Conservation (phyloP, 2,329 filamentous ascomycete genomes). For the Microdochium nivale region DNA sequence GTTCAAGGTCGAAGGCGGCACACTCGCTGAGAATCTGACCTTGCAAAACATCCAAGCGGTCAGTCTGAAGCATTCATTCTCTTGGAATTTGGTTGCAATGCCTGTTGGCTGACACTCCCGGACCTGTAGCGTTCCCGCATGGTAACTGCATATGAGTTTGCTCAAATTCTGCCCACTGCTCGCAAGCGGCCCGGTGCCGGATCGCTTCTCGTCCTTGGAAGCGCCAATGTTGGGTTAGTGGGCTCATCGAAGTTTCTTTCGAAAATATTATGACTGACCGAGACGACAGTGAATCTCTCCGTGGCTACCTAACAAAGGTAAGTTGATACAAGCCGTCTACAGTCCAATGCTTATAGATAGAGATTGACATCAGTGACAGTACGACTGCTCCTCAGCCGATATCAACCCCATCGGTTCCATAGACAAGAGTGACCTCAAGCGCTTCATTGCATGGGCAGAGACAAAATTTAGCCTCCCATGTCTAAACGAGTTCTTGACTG, state of each 20-base stretch:
- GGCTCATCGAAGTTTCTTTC: neutral
- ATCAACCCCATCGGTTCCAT: conserved; percentile 56
- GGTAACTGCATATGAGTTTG: conserved; percentile 56
- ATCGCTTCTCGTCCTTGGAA: conserved; percentile 58
- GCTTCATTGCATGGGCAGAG: conserved; percentile 60
- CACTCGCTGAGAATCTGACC: conserved; percentile 51
- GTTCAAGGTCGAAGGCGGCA: conserved; percentile 56
- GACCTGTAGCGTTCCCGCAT: conserved; percentile 36
- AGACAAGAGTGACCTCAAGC: conserved; percentile 59
- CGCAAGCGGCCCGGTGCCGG: conserved; percentile 46
- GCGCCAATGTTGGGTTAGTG: conserved; percentile 48
- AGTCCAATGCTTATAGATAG: neutral
- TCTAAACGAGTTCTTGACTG: conserved; percentile 56
- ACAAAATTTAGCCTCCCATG: conserved; percentile 53
- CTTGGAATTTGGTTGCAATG: too few relatives aligned
- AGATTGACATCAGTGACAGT: neutral
- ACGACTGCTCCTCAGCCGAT: conserved; percentile 38
- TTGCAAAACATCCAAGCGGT: conserved; percentile 59
- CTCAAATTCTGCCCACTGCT: conserved; percentile 52
- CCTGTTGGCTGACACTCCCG: conserved; percentile 44
- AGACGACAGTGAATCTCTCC: conserved; percentile 30
- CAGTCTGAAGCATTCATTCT: conserved; percentile 31
- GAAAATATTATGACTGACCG: neutral
- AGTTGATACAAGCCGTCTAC: neutral
- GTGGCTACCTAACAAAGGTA: conserved; percentile 26